Conservation (phyloP, 768 basidiomycete genomes). For the Phanerodontia chrysosporium region DNA sequence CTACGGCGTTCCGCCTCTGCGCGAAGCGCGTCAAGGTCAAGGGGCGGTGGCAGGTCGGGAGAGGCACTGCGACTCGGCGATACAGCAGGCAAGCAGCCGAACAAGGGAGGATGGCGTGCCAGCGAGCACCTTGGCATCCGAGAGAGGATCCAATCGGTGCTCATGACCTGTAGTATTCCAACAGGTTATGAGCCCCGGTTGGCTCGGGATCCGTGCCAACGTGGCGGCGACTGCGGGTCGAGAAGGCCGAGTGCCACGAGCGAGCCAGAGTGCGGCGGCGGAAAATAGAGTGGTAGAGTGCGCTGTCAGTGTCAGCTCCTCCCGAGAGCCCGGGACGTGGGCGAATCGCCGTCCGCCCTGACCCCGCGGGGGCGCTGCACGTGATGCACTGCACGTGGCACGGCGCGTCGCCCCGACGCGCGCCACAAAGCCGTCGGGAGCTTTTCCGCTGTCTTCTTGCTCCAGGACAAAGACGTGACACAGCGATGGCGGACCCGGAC, state of each 20-base stretch:
- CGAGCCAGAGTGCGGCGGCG: background rate
- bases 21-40: too few species aligned
- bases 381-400: background rate
- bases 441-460: background rate
- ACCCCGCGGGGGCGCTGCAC: background rate
- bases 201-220: background rate
- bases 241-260: background rate
- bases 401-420: background rate
- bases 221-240: background rate
- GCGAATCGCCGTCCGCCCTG: background rate
- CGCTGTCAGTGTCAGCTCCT: background rate
- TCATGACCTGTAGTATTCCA: constrained; percentile 1
- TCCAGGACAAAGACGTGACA: too few species aligned
- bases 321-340: background rate
- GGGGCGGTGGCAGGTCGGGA: too few species aligned
- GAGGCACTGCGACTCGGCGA: too few species aligned
- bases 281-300: too few species aligned
- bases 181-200: constrained; percentile 11
- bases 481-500: too few species aligned
- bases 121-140: too few species aligned
- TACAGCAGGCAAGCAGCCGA: too few species aligned
- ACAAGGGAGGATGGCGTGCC: too few species aligned
- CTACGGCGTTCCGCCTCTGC: too few species aligned
- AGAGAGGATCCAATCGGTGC: background rate
- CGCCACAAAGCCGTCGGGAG: constrained; percentile 3